Percentiles rank a stretch among this genome's conserved stretches.
Evolutionary conservation across 495 filamentous ascomycete species (phyloP).

Genomic region (Neurospora sp.): DNA sequence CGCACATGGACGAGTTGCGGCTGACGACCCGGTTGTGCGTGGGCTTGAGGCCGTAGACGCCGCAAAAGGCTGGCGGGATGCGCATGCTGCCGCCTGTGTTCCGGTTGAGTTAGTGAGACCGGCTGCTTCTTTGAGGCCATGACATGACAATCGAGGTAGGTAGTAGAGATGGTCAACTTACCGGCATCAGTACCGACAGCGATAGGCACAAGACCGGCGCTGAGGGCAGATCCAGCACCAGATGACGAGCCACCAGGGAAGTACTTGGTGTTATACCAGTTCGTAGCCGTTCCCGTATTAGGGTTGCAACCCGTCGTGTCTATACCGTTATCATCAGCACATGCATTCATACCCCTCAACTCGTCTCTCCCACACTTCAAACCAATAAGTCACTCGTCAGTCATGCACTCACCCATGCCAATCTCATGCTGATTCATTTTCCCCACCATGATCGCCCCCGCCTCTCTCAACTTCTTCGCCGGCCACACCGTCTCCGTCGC

Average conservation of each 20-base stretch:
- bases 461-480: slow-evolving; percentile 52
- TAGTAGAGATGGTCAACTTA: neutral
- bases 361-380: neutral
- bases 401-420: slow-evolving; percentile 33
- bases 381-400: neutral
- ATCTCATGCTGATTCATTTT: slow-evolving; percentile 91
- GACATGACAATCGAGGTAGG: neutral
- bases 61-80: slow-evolving; percentile 73
- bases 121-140: neutral
- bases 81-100: slow-evolving; percentile 62
- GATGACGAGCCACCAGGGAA: slow-evolving; percentile 87
- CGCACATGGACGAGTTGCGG: slow-evolving; percentile 53
- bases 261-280: slow-evolving; percentile 70
- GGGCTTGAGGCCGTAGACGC: slow-evolving; percentile 81
- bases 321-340: neutral
- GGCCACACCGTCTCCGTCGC: slow-evolving; percentile 42
- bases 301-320: slow-evolving; percentile 48
- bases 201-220: slow-evolving; percentile 68
- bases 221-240: slow-evolving; percentile 69
- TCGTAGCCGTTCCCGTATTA: slow-evolving; percentile 68
- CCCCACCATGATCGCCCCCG: slow-evolving; percentile 72
- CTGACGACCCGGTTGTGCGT: slow-evolving; percentile 58
- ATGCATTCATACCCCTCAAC: neutral
- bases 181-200: slow-evolving; percentile 75
- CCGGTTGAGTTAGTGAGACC: neutral